phyloP scores from a whole-genome alignment of 441 rosid species.

The Pelargonium myrrhifolium region DNA sequence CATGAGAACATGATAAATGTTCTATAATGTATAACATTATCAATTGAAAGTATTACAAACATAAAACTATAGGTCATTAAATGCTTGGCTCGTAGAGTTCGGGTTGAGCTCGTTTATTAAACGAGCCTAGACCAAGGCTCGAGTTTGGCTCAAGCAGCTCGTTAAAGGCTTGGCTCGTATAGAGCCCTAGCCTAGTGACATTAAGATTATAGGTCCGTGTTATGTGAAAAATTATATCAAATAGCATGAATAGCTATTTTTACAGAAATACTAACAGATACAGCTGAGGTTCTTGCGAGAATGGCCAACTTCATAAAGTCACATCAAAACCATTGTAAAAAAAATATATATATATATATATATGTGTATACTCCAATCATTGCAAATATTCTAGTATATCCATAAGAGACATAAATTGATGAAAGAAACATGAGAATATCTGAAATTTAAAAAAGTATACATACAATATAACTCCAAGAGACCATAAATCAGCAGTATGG shows the following conservation, averaged over 20 bases:
- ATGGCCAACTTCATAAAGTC: background rate
- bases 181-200: too few species aligned
- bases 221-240: background rate
- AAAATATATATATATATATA: too few species aligned
- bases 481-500: conserved; percentile 98
- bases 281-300: background rate
- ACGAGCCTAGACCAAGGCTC: too few species aligned
- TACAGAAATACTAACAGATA: background rate
- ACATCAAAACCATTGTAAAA: background rate
- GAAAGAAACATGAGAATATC: background rate
- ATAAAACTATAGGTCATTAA: too few species aligned
- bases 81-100: too few species aligned
- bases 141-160: too few species aligned
- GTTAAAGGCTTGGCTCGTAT: too few species aligned
- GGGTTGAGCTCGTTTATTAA: too few species aligned
- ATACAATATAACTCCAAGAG: conserved; percentile 97
- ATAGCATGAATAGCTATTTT: background rate
- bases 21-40: too few species aligned
- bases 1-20: too few species aligned
- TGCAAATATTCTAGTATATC: conserved; percentile 1
- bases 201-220: background rate
- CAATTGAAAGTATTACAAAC: too few species aligned
- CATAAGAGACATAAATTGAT: background rate
- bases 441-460: conserved; percentile 14
- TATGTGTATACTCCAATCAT: background rate